Evolutionary conservation across 2,329 filamentous ascomycete species (phyloP), one percentile per base, ranked within the genome.

Genomic region (Blastomyces emzantsi): DNA sequence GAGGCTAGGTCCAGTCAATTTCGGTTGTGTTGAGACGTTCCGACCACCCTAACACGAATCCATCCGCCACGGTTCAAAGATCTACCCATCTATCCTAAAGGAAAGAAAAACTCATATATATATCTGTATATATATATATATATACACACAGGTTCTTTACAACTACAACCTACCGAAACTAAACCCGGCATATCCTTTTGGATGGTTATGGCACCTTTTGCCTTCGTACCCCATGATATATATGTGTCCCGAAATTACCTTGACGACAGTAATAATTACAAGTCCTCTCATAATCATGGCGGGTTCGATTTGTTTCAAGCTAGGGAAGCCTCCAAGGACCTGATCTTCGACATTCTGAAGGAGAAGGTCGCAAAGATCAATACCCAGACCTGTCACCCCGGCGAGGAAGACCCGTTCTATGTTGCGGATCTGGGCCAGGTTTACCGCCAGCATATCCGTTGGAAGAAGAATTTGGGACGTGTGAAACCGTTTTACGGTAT

Each of bases 391-490:
- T 99, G 94, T 80, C 89, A 90, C 69, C 86, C 92, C 60, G 94
- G 94, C 70, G 94, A 96, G 64, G 94, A 99, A 80, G 94, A 97
- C 79, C 89, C 94, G 65, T 99, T 99, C 80, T 99, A 96, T 79
- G 92, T 99, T 71, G 93, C 92, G 72, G 94, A 99, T 81, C 87
- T 99, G 73, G 94, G 94, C 78, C 92, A 97, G 81, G 90, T 99
- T 75, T 99, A 99, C 80, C 91, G 94, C 79, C 94, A 99, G 85
- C 93, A 97, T 74, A 82, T 97, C 76, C 90, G 93, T 79, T 99
- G 94, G 94, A 97, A 97, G 86, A 85, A 88, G 82, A 93, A 95
- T 75, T 82, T 99, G 73, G 86, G 87, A 70, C 89, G 93, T 70
- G 90, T 99, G 77, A 94, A 92, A 80, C 94, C 94, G 52, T 97